A percentile compares a stretch with the other conserved stretches of the same genome.
Conservation (phyloP, 1,284 basidiomycete genomes). For the Apiotrichum gamsii region DNA sequence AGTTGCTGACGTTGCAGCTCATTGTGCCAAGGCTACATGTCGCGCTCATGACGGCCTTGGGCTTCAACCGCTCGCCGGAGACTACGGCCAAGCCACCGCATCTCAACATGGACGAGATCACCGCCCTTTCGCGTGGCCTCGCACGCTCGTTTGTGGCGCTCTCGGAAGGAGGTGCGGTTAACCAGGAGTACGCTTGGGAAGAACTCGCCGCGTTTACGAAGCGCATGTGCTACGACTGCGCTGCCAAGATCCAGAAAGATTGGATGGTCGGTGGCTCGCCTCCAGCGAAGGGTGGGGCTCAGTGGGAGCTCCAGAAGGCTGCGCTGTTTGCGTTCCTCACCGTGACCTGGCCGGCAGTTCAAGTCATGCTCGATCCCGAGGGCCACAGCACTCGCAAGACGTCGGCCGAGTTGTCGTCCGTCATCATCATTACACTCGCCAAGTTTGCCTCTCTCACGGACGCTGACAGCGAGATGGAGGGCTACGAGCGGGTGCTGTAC, state of each 20-base stretch:
- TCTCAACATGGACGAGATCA: not conserved
- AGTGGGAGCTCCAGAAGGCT: conserved; percentile 23
- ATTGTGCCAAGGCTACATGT: conserved; percentile 5
- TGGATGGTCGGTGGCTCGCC: conserved; percentile 1
- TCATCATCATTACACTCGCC: conserved; percentile 20
- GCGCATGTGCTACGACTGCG: conserved; percentile 12
- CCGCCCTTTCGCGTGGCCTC: conserved; percentile 11
- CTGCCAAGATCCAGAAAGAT: conserved; percentile 1
- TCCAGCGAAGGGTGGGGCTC: conserved; percentile 1
- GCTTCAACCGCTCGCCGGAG: not conserved
- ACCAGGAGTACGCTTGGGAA: conserved; percentile 16
- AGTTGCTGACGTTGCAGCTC: not conserved
- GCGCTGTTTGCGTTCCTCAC: conserved; percentile 22
- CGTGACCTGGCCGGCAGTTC: conserved; percentile 19
- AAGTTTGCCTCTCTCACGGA: conserved; percentile 21
- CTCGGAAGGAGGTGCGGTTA: conserved; percentile 15
- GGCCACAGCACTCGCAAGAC: not conserved
- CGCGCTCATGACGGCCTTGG: conserved; percentile 8
- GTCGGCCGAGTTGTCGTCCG: conserved; percentile 8
- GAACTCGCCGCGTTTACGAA: conserved; percentile 16
- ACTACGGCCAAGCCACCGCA: not conserved
- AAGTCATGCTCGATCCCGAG: conserved; percentile 17
- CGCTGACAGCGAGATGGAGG: conserved; percentile 13
- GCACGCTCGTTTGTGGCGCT: conserved; percentile 17
- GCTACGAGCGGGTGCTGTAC: conserved; percentile 27